Conservation (phyloP, 2,329 filamentous ascomycete genomes). For the Apiospora marii region DNA sequence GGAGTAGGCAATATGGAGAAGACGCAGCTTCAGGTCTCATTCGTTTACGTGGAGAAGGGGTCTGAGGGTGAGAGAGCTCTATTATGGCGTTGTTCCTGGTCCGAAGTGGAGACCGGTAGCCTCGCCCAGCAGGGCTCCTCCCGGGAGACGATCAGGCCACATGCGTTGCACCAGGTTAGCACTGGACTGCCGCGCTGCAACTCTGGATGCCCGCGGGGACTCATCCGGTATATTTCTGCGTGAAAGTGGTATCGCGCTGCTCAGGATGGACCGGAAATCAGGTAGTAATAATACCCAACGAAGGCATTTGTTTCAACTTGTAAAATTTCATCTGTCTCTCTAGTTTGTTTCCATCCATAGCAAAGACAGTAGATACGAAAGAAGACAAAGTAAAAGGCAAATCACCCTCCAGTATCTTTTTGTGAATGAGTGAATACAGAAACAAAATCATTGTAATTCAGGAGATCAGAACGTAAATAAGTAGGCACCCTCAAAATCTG, state of each 20-base stretch:
- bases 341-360: too few species aligned
- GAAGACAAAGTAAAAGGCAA: too few species aligned
- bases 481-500: too few species aligned
- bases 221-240: not conserved
- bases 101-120: not conserved
- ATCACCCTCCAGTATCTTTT: too few species aligned
- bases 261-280: not conserved
- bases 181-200: not conserved
- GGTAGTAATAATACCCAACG: too few species aligned
- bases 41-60: not conserved
- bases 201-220: not conserved
- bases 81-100: not conserved
- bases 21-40: too few species aligned
- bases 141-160: not conserved
- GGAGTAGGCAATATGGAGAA: not conserved
- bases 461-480: too few species aligned
- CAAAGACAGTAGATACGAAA: too few species aligned
- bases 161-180: not conserved
- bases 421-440: too few species aligned
- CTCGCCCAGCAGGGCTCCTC: not conserved
- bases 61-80: not conserved
- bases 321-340: too few species aligned
- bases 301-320: too few species aligned
- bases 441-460: too few species aligned
- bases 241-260: not conserved